Percentiles rank a stretch among this genome's conserved stretches.
Conservation (phyloP, 2,329 filamentous ascomycete species). For the Cladosporium sp. region DNA sequence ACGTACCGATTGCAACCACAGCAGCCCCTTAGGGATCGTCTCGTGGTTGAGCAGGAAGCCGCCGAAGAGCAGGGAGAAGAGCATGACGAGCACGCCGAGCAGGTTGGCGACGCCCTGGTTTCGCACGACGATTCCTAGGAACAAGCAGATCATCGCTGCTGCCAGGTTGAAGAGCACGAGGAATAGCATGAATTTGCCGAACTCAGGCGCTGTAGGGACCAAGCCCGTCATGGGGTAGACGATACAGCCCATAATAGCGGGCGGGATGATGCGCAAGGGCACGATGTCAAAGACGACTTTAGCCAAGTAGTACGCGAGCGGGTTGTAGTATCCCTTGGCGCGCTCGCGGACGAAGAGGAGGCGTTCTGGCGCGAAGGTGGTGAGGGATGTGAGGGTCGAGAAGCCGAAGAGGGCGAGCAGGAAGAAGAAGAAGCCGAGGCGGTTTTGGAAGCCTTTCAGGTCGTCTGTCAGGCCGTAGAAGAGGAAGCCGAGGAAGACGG, state of each 20-base stretch:
- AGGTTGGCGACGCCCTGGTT: slow-evolving; percentile 88
- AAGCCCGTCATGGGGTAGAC: slow-evolving; percentile 98
- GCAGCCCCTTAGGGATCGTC: slow-evolving; percentile 76
- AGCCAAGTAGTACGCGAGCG: slow-evolving; percentile 86
- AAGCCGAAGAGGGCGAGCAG: slow-evolving; percentile 93
- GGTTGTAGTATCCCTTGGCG: slow-evolving; percentile 94
- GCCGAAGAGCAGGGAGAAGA: slow-evolving; percentile 92
- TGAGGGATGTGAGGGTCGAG: slow-evolving; percentile 88
- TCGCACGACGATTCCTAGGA: slow-evolving; percentile 92
- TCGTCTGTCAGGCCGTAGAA: slow-evolving; percentile 97
- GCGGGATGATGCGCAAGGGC: slow-evolving; percentile 87
- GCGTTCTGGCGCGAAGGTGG: slow-evolving; percentile 86
- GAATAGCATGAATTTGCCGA: slow-evolving; percentile 86
- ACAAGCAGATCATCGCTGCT: slow-evolving; percentile 86
- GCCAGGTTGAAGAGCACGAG: slow-evolving; percentile 94
- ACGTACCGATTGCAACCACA: slow-evolving; percentile 78
- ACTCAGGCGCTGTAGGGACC: slow-evolving; percentile 74
- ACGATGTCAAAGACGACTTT: slow-evolving; percentile 99
- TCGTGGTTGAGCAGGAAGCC: slow-evolving; percentile 92
- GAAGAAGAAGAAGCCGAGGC: slow-evolving; percentile 96
- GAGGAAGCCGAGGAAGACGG: slow-evolving; percentile 88
- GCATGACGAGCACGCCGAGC: slow-evolving; percentile 91
- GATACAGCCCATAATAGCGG: slow-evolving; percentile 90
- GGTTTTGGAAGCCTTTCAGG: slow-evolving; percentile 95
- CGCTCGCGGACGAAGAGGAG: slow-evolving; percentile 88